Evolutionary conservation across 192 early-diverging fungal species (phyloP), one percentile per base, ranked within the genome.

Genomic region (Entrophospora sp.): DNA sequence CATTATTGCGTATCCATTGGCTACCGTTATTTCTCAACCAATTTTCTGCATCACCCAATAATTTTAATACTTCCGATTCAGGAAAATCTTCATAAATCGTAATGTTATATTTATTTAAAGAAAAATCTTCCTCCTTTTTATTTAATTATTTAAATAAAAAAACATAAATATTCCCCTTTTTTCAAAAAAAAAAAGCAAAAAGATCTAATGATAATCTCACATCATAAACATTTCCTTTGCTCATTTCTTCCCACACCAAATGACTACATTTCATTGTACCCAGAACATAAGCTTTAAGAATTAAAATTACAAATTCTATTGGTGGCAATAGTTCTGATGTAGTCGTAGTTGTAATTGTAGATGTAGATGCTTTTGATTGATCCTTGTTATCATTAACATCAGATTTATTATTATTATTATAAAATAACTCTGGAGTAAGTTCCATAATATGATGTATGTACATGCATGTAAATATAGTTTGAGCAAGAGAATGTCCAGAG

Each of bases 401-500:
- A 18, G 53, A 9, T 7, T n/a, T 13, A 4, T 40, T 25, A 13
- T 13, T 45, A 4, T 7, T 6, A 9, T 27, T 12, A 1, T 46
- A 31, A 6, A 48, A 56, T 12, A 61, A 37, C 3, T 72, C 71
- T 34, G 66, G 35, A 2, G 61, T 57, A 20, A 83, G 51, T 14
- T 72, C 63, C 31, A 72, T 55, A 1, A 80, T 46, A 40, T 78
- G 73, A 30, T 80, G 72, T 36, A 78, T 68, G 24, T 83, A 80
- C 27, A 75, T 73, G 49, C 79, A 80, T 2, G 81, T 83, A 59
- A 71, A 80, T 5, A 83, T 51, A 2, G 81, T 83, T 44, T 83
- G 81, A 1, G 81, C 77, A 2, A 83, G 69, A 7, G 81, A 74
- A 49, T 83, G 81, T 32, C 81, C 81, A 25, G 81, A 79, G 16